phyloP scores from a whole-genome alignment of 257 asterid species.

The Schizonepeta tenuifolia region DNA sequence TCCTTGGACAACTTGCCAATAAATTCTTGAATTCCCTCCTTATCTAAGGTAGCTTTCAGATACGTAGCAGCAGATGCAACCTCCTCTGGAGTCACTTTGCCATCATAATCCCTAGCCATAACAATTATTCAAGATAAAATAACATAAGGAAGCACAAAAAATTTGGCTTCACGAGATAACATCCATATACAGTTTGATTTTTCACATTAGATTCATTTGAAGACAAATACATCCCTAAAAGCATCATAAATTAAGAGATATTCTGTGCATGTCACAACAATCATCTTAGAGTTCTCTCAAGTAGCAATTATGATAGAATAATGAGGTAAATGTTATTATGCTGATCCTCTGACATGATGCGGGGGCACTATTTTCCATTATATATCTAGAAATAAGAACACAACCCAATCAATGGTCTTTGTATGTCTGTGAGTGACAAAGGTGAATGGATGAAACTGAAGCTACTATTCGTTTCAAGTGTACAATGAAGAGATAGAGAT shows the following conservation, averaged over 20 bases:
- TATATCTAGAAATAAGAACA: background rate
- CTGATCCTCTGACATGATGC: slow-evolving; percentile 1
- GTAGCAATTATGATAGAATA: background rate
- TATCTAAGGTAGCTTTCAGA: slow-evolving; percentile 91
- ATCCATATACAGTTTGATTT: slow-evolving; percentile 15
- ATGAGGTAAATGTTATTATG: background rate
- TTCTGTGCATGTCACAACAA: slow-evolving; percentile 10
- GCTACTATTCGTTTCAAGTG: slow-evolving; percentile 3
- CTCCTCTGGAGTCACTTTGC: slow-evolving; percentile 97
- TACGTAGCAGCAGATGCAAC: slow-evolving; percentile 93
- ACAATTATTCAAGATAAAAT: slow-evolving; percentile 4
- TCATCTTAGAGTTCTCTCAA: slow-evolving; percentile 9
- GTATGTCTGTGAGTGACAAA: background rate
- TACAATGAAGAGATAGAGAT: background rate
- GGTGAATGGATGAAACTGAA: background rate
- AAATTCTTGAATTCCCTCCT: slow-evolving; percentile 92
- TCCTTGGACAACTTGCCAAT: slow-evolving; percentile 85
- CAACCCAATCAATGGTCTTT: background rate
- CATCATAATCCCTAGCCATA: slow-evolving; percentile 79
- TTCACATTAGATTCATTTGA: slow-evolving; percentile 17
- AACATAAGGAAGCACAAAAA: slow-evolving; percentile 2
- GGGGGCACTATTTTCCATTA: background rate
- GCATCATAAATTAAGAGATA: slow-evolving; percentile 2
- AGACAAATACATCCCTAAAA: background rate
- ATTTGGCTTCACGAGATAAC: background rate